Percentiles rank a stretch among this genome's conserved stretches.
These are phyloP conservation scores for Hemisphaericaspora nanyangensis DNA, from an alignment of 805 yeast genomes.

Conservation along the genomic window DNA sequence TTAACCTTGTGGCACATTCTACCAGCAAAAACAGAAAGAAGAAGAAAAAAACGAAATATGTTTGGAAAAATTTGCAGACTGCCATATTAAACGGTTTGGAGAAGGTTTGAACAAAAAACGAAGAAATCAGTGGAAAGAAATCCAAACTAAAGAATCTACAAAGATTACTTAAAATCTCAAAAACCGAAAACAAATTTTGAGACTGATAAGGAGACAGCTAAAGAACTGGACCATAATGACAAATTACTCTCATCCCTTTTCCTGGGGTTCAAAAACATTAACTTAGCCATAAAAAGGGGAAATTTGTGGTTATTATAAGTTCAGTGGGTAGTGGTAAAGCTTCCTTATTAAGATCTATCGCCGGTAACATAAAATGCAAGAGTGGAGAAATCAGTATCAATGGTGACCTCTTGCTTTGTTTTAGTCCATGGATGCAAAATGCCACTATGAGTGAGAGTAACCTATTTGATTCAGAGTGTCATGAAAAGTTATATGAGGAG, in stretches of 20 bases:
- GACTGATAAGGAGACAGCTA: conserved; percentile 4
- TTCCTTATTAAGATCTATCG: conserved; percentile 63
- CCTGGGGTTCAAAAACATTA: conserved; percentile 47
- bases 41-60: no score
- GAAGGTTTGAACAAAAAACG: no score
- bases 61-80: no score
- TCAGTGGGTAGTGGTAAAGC: conserved; percentile 81
- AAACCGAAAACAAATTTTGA: no score
- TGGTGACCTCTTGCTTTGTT: conserved; percentile 53
- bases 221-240: conserved; percentile 1
- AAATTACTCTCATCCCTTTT: conserved; percentile 21
- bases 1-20: no score
- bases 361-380: conserved; percentile 63
- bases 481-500: conserved; percentile 46
- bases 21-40: no score
- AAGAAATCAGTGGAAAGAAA: no score
- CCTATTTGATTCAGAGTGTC: conserved; percentile 56
- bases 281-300: conserved; percentile 58
- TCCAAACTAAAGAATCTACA: no score
- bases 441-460: conserved; percentile 78
- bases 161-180: no score
- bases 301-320: conserved; percentile 74
- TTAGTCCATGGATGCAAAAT: conserved; percentile 83
- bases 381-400: conserved; percentile 49
- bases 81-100: no score